phyloP scores from a whole-genome alignment of 495 filamentous ascomycete species.

The Copromyces sp. region DNA sequence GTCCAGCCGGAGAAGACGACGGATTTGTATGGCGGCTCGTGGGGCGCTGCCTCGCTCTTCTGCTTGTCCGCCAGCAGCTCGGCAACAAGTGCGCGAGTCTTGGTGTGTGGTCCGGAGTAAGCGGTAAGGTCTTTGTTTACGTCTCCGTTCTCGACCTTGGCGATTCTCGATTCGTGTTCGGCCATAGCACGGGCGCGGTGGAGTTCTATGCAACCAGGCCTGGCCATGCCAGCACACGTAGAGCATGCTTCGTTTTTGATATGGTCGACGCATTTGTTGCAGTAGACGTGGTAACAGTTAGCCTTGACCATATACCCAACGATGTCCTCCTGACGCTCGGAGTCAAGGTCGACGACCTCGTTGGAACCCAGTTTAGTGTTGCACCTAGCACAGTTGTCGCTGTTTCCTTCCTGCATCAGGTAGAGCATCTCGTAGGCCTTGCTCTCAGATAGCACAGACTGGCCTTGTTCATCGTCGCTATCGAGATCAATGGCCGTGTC shows the following conservation, averaged over 20 bases:
- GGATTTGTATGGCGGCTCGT: slow-evolving; percentile 65
- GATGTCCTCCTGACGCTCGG: slow-evolving; percentile 48
- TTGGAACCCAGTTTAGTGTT: slow-evolving; percentile 46
- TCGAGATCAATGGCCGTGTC: slow-evolving; percentile 81
- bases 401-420: slow-evolving; percentile 67
- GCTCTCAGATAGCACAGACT: slow-evolving; percentile 42
- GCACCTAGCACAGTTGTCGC: slow-evolving; percentile 61
- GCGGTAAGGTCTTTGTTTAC: slow-evolving; percentile 48
- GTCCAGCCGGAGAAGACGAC: slow-evolving; percentile 96
- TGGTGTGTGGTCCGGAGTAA: slow-evolving; percentile 83
- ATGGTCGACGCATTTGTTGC: slow-evolving; percentile 55
- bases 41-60: slow-evolving; percentile 47
- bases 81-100: slow-evolving; percentile 68
- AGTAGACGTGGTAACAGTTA: slow-evolving; percentile 75
- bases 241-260: slow-evolving; percentile 31
- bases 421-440: slow-evolving; percentile 75
- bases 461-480: slow-evolving; percentile 54
- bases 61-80: slow-evolving; percentile 50
- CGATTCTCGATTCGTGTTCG: slow-evolving; percentile 41
- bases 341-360: slow-evolving; percentile 40
- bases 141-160: slow-evolving; percentile 25
- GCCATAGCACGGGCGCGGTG: slow-evolving; percentile 52
- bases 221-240: slow-evolving; percentile 18
- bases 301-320: slow-evolving; percentile 59
- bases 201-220: slow-evolving; percentile 51